A percentile compares a stretch with the other conserved stretches of the same genome.
phyloP scores from a whole-genome alignment of 768 basidiomycete genomes.

The Mycena floridula region DNA sequence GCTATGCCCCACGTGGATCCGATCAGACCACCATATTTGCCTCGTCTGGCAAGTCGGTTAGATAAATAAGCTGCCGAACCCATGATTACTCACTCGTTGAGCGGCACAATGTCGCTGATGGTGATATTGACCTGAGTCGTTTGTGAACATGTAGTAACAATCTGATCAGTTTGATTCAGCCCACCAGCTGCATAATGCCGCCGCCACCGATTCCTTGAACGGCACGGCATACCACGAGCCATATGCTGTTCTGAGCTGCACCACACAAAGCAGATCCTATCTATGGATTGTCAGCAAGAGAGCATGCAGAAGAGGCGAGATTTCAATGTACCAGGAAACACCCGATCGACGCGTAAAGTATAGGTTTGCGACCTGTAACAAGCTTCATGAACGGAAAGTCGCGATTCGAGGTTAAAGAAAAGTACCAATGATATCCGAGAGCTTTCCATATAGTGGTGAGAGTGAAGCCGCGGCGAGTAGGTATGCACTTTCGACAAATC shows the following conservation, averaged over 20 bases:
- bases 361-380: slow-evolving; percentile 60
- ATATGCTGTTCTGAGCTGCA: slow-evolving; percentile 70
- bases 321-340: slow-evolving; percentile 56
- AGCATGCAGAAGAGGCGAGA: too few species aligned
- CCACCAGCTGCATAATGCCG: slow-evolving; percentile 66
- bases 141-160: background rate
- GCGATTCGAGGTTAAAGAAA: background rate
- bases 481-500: slow-evolving; percentile 42
- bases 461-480: slow-evolving; percentile 62
- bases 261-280: slow-evolving; percentile 79
- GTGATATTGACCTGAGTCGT: slow-evolving; percentile 54
- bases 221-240: slow-evolving; percentile 72
- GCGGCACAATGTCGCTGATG: slow-evolving; percentile 76
- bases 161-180: slow-evolving; percentile 8
- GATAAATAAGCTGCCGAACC: slow-evolving; percentile 1
- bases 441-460: slow-evolving; percentile 72
- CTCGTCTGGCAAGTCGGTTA: too few species aligned
- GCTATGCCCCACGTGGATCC: slow-evolving; percentile 80
- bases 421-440: slow-evolving; percentile 43
- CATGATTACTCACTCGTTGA: slow-evolving; percentile 57
- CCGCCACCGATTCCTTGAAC: slow-evolving; percentile 83
- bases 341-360: slow-evolving; percentile 59
- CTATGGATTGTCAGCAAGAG: too few species aligned
- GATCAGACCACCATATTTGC: slow-evolving; percentile 68
- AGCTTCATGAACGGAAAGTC: slow-evolving; percentile 23